These are phyloP conservation scores for Dioscorea cayenensis DNA, from an alignment of 116 monocot species.

Conservation along the genomic window DNA sequence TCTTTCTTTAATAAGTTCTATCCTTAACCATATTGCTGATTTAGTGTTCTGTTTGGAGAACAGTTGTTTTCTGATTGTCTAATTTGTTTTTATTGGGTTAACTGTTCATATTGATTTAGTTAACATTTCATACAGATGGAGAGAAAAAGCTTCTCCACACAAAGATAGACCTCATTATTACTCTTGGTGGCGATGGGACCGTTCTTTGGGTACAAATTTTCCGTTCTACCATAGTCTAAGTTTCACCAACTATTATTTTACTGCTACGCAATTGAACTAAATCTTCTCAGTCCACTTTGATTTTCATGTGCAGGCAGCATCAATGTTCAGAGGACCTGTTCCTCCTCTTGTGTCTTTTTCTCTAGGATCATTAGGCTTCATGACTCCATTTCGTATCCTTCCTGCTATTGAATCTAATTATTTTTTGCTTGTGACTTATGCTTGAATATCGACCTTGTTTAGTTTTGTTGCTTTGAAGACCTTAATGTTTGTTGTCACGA, in stretches of 20 bases:
- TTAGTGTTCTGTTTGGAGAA: too few species aligned
- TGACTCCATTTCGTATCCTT: constrained; percentile 99
- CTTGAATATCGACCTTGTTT: not conserved
- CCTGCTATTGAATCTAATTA: not conserved
- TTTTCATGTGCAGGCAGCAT: constrained; percentile 65
- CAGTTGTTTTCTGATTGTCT: too few species aligned
- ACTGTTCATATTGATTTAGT: too few species aligned
- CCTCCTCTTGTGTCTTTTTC: constrained; percentile 93
- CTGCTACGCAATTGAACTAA: not conserved
- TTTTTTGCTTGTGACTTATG: not conserved
- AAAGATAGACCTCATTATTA: constrained; percentile 82
- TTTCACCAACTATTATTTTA: not conserved
- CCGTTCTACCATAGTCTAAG: not conserved
- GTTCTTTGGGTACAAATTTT: constrained; percentile 85
- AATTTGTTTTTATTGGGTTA: too few species aligned
- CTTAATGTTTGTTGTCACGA: not conserved
- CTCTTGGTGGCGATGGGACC: constrained; percentile 98
- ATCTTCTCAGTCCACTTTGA: not conserved
- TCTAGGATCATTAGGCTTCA: constrained; percentile 92
- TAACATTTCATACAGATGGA: constrained; percentile 35
- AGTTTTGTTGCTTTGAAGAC: not conserved
- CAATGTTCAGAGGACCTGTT: constrained; percentile 93
- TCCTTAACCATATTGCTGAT: too few species aligned
- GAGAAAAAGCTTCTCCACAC: constrained; percentile 67
- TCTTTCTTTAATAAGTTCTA: too few species aligned